Evolutionary conservation across 305 asterid species (phyloP), one percentile per base, ranked within the genome.

Genomic region (Petunia hybrid): DNA sequence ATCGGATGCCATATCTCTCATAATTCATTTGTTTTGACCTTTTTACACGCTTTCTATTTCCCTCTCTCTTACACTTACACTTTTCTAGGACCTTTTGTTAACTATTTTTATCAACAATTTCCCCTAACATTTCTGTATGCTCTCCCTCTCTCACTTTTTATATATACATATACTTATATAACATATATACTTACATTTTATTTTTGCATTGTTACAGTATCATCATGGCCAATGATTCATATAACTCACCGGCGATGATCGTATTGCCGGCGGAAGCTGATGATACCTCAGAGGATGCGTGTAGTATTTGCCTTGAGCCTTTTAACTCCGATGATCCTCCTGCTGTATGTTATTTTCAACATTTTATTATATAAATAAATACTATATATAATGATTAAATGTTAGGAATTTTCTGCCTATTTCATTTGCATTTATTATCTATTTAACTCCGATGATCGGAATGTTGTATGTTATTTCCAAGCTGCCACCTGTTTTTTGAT

Each of bases 221-320:
- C 65, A 70, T 46, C 6, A 74, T 75, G 62, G 79, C 77, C 59
- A 78, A 84, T 82, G 84, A 57, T 62, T 65, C 0, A 57, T 35
- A 70, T n/a, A 79, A 8, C 56, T 66, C 81, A 51, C 14, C 80
- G 51, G 1, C 42, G 74, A 12, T 57, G 69, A 60, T 80, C 74
- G 53, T n/a, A 12, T 56, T 46, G 43, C 36, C 85, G 31, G 81
- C n/a, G 2, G 56, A 53, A 10, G 14, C 56, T 36, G 92, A 86
- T 55, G 90, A 86, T 59, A 70, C 80, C 85, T 81, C 63, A 45
- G 87, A 87, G 65, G 87, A 85, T 43, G 80, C 74, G 13, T 83
- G 86, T 51, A 83, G 83, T 74, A 83, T 83, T 14, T 83, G 86
- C 56, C 86, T 83, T 48, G 86, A 83, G 55, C 86, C 84, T 41